Evolutionary conservation across 352 stramenopile species (phyloP).

Genomic region (Phytopythium cucurbitacearum): DNA sequence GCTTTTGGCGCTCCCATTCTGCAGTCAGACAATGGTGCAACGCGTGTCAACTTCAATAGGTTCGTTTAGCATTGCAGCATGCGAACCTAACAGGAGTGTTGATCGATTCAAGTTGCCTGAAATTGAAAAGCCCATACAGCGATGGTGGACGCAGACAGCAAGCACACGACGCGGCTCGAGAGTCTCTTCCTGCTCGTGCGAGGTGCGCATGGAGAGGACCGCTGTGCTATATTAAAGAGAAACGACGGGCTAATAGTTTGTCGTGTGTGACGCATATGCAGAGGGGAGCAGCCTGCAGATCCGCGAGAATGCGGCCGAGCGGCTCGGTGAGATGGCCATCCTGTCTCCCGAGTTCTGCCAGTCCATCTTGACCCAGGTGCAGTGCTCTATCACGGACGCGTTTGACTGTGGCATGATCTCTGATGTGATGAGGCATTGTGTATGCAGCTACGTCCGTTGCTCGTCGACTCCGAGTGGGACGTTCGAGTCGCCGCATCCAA

Average conservation of each 20-base stretch:
- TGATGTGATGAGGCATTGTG: neutral
- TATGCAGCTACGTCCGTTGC: conserved; percentile 40
- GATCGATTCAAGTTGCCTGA: neutral
- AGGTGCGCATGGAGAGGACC: conserved; percentile 19
- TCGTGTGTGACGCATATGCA: conserved; percentile 12
- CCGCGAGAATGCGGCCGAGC: conserved; percentile 63
- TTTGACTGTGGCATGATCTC: neutral
- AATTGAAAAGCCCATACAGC: neutral
- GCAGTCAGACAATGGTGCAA: neutral
- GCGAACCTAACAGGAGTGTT: neutral
- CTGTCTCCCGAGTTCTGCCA: conserved; percentile 37
- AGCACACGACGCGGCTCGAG: conserved; percentile 63
- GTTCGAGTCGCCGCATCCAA: conserved; percentile 66
- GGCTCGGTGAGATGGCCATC: conserved; percentile 57
- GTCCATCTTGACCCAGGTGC: conserved; percentile 49
- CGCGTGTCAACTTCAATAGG: neutral
- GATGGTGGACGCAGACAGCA: conserved; percentile 10
- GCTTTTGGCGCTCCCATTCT: conserved; percentile 1
- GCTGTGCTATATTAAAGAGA: neutral
- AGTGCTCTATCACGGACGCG: neutral
- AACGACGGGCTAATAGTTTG: neutral
- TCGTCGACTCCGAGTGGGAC: conserved; percentile 60
- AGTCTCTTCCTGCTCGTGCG: conserved; percentile 73
- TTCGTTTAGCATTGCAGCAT: neutral
- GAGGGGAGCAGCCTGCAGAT: conserved; percentile 70